phyloP scores from a whole-genome alignment of 768 basidiomycete genomes.

The Termitomyces sp. region DNA sequence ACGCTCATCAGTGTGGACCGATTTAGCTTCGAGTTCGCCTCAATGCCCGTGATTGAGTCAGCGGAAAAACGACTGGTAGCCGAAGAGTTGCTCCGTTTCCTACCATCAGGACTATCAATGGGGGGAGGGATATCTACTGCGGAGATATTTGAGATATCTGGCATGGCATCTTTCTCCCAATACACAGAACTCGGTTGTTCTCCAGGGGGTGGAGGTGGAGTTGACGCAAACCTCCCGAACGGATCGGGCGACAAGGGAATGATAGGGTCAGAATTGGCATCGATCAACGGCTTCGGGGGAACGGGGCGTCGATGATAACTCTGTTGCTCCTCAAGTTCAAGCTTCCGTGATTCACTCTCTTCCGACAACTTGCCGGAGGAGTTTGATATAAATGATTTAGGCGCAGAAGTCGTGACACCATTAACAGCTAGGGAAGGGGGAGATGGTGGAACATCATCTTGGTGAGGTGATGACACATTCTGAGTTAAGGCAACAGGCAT shows the following conservation, averaged over 20 bases:
- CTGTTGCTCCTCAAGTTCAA: conserved; percentile 46
- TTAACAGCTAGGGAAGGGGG: conserved; percentile 64
- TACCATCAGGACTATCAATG: conserved; percentile 9
- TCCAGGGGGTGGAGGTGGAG: conserved; percentile 20
- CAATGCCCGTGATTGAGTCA: conserved; percentile 53
- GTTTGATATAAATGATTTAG: conserved; percentile 35
- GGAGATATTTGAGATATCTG: conserved; percentile 7
- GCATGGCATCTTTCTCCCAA: conserved; percentile 33
- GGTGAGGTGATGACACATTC: conserved; percentile 15
- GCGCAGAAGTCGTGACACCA: conserved; percentile 59
- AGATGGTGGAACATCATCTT: conserved; percentile 33
- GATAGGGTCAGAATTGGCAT: conserved; percentile 37
- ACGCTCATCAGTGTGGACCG: conserved; percentile 63
- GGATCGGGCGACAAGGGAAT: conserved; percentile 85
- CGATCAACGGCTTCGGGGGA: conserved; percentile 10
- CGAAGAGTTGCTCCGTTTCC: conserved; percentile 15
- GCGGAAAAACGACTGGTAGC: conserved; percentile 69
- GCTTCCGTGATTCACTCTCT: conserved; percentile 44
- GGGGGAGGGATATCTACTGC: conserved; percentile 8
- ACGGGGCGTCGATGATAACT: conserved; percentile 38
- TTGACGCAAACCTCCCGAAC: conserved; percentile 67
- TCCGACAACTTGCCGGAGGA: conserved; percentile 26
- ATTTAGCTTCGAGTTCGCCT: conserved; percentile 26
- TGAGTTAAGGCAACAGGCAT: conserved; percentile 34
- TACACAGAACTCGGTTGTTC: conserved; percentile 28